A percentile compares a stretch with the other conserved stretches of the same genome.
Conservation (phyloP, 148 eudicot species). For the Silene conica region DNA sequence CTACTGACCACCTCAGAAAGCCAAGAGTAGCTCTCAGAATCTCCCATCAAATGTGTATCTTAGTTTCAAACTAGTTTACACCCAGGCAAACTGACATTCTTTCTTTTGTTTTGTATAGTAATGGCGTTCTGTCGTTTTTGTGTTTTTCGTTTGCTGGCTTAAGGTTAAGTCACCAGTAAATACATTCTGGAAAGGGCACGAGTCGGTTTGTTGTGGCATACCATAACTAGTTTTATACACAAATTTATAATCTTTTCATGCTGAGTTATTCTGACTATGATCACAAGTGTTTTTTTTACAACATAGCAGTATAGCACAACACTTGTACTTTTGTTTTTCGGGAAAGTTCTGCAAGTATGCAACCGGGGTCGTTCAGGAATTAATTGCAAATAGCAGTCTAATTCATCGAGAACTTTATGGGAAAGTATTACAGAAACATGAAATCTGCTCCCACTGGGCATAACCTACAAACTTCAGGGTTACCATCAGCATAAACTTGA, state of each 20-base stretch:
- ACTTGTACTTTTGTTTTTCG: background rate
- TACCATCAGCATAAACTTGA: too few relatives aligned
- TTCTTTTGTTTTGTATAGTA: background rate
- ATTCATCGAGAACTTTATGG: too few relatives aligned
- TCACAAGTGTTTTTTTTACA: too few relatives aligned
- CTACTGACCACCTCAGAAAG: constrained; percentile 12
- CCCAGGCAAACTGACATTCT: background rate
- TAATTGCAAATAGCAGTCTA: too few relatives aligned
- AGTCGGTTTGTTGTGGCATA: too few relatives aligned
- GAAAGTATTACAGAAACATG: too few relatives aligned
- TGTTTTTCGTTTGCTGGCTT: background rate
- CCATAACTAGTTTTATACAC: too few relatives aligned
- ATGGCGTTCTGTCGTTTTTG: background rate
- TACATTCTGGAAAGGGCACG: background rate
- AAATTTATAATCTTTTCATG: background rate
- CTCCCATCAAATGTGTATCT: background rate
- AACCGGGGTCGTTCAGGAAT: too few relatives aligned
- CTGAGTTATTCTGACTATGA: background rate
- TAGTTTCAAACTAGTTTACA: background rate
- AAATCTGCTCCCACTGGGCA: too few relatives aligned
- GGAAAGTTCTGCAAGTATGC: too few relatives aligned
- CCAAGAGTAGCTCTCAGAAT: background rate
- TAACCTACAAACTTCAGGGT: too few relatives aligned
- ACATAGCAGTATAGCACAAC: too few relatives aligned
- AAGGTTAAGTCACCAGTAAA: background rate